Base-by-base conservation (phyloP, 345 rosid species). In the Populus nigra region DNA sequence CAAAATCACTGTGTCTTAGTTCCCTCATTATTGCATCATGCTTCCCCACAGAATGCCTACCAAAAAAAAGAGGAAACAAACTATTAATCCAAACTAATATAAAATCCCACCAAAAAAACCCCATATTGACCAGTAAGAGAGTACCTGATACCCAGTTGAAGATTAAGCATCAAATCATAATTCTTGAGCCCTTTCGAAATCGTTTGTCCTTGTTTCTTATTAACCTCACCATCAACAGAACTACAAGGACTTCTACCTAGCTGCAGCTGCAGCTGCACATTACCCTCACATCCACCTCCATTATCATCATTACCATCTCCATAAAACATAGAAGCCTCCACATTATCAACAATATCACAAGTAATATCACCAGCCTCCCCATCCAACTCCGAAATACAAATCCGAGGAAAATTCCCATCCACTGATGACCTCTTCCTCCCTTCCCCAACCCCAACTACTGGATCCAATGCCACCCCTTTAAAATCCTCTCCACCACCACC, bases 301-400 rank as follows among this genome's bases (percentile, higher is more conserved):
- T 69, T 50, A 17, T 63, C 75, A 74, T 22, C 62, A 23, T 18
- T 67, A 50, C 85, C 86, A 8, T 91, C 92, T 73, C 86, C 76
- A 29, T 84, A 91, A 29, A 91, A 81, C 88, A 89, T 83, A 0
- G 93, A 88, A 17, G 76, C 95, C 79, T 86, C 88, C 73, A 89
- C 89, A 87, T 89, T 92, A 76, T 93, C 94, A 70, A 96, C 85
- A 16, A 96, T 92, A 71, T 96, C 99, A 74, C 99, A 96, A 20
- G 99, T 96, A n/a, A 96, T 96, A 82, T 96, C 89, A 13, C 82
- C 83, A 17, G 84, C 85, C 71, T 77, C 84, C 0, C 88, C 93
- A 74, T 88, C 90, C 76, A 84, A 76, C 22, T 86, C 92, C 65
- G 90, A 86, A 9, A 76, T 78, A 66, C 99, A 96, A 49, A 96